Evolutionary conservation across 805 yeast species (phyloP), one percentile per base, ranked within the genome.

Genomic region (Metschnikowia borealis): DNA sequence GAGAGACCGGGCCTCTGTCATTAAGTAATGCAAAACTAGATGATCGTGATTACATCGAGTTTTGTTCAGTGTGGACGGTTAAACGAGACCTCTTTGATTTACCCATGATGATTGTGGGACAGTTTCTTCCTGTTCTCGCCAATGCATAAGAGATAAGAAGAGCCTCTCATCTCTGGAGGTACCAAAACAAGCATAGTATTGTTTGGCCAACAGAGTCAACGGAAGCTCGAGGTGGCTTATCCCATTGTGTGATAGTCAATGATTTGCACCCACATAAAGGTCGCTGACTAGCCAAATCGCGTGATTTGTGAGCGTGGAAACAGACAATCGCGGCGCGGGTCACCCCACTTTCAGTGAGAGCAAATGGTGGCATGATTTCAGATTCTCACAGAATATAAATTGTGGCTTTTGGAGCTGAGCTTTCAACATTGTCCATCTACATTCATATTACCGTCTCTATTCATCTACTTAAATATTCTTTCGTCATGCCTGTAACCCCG

Each of bases 21-120:
- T 38, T 60, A 49, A 52, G 58, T 17, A 60, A 56, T 43, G 58
- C 62, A 15, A 49, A 53, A 42, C 46, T 59, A 47, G 39, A 46
- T 29, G 46, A 47, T 14, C 48, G 39, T 10, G 70, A 62, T 14
- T 69, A 48, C 49, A 77, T 84, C 21, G 81, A 81, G 52, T 87
- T 90, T 59, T 84, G 90, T 37, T 82, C 89, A 38, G 88, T 88
- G 14, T 86, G 94, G 90, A 88, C 96, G 0, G 89, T 88, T 14
- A 86, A 86, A 57, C 71, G 94, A 57, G 96, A 88, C 67, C 81
- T 84, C 44, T 88, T 87, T 67, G 92, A 87, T 66, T 81, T 88
- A 44, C 95, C 96, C 6, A 83, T 87, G 88, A 71, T 88, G 61
- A 82, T 88, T 17, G 84, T 87, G 41, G 96, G 96, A 0, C 92